Evolutionary conservation across 1,139 yeast genomes (phyloP), one percentile per base, ranked within the genome.

Genomic region (Yamadazyma taylorii): DNA sequence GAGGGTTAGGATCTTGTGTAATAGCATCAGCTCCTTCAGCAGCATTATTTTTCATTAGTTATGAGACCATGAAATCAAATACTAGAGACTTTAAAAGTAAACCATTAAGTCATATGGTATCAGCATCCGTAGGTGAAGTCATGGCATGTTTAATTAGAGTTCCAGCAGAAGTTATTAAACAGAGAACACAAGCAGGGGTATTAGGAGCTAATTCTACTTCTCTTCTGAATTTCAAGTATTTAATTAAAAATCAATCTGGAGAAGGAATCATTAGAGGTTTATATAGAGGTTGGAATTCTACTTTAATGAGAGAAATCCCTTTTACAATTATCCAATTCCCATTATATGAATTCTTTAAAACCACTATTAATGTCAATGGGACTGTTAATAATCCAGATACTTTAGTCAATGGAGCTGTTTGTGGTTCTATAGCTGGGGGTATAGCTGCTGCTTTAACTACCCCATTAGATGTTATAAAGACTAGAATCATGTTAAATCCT

Each of bases 11-110:
- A 2, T 85, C 96, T 32, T 92, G 96, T 16, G 85, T 92, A 17
- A 82, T 90, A 16, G 98, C 97, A 0, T 85, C 95, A 37, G 97
- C 98, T 0, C 99, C 99, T 0, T 75, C 85, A 36, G 97, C 97
- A 0, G 76, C 97, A 8, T 66, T 92, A 29, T 92, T 92, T 56
- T 92, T 92, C 59, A 75, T 89, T 40, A 85, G 96, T 3, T 92
- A 92, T 56, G 98, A 92, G 55, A 69, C 82, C 4, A 67, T 82
- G 62, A 92, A 92, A 52, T 58, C 62, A 6, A 56, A 61, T 32
- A 67, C 88, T 29, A 69, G 73, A 32, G 33, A 41, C 19, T 63
- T 58, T 9, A 49, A 46, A 34, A 45, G 63, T 15, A 35, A 56
- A 45, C 78, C 82, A 7, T 55, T 69, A 0, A 58, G 69, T 42